Percentiles rank a stretch among this genome's conserved stretches.
Evolutionary conservation across 2,329 filamentous ascomycete genomes (phyloP).

Genomic region (Cladophialophora carrionii): DNA sequence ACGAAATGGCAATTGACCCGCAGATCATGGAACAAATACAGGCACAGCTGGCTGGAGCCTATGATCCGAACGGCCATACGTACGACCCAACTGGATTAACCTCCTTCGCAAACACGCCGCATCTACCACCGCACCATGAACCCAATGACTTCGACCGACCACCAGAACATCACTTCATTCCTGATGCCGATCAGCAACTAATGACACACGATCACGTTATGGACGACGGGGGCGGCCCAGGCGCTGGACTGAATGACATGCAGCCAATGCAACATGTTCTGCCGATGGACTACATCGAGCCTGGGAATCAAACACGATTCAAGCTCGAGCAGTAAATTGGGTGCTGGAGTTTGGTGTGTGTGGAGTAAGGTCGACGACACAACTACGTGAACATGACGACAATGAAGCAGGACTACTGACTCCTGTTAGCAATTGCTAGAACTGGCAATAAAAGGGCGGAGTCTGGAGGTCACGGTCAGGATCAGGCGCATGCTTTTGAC

Average conservation of each 20-base stretch:
- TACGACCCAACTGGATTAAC: constrained; percentile 33
- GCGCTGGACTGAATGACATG: constrained; percentile 37
- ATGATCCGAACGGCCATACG: constrained; percentile 31
- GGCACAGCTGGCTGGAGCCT: constrained; percentile 33
- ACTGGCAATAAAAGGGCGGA: neutral
- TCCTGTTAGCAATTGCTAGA: constrained; percentile 2
- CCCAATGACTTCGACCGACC: constrained; percentile 32
- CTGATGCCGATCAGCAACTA: constrained; percentile 23
- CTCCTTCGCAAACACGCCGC: constrained; percentile 31
- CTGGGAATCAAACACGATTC: constrained; percentile 28
- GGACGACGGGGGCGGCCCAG: constrained; percentile 32
- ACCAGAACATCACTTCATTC: constrained; percentile 32
- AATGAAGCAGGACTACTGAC: constrained; percentile 17
- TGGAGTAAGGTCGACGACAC: constrained; percentile 17
- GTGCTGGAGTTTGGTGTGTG: constrained; percentile 39
- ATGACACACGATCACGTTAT: constrained; percentile 37
- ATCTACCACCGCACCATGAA: constrained; percentile 33
- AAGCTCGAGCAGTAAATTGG: constrained; percentile 30
- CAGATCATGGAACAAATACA: constrained; percentile 62
- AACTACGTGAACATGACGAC: neutral
- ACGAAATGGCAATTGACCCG: constrained; percentile 62
- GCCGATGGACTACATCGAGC: constrained; percentile 38
- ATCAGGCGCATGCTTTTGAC: neutral
- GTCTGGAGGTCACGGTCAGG: neutral
- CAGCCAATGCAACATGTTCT: constrained; percentile 39